These are phyloP conservation scores for Fusarium nodosum DNA, from an alignment of 2,329 filamentous ascomycete species.

Conservation along the genomic window DNA sequence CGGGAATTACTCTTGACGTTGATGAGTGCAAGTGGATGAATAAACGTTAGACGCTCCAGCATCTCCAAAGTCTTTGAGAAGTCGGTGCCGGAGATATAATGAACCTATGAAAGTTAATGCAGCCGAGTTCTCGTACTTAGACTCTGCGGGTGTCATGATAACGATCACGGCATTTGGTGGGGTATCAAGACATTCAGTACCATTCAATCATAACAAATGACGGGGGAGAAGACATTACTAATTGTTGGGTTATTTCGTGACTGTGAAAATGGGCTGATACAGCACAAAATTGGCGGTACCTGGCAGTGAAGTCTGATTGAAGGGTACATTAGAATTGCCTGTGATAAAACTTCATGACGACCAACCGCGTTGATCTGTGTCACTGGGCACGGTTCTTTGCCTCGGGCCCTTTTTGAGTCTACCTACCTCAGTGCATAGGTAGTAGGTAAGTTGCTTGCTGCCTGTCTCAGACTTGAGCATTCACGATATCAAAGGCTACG, in stretches of 20 bases:
- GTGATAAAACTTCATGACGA: slow-evolving; percentile 15
- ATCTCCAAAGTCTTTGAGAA: neutral
- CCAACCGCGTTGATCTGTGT: slow-evolving; percentile 19
- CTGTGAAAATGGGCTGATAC: neutral
- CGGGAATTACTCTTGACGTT: neutral
- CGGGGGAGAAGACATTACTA: slow-evolving; percentile 1
- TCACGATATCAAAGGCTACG: neutral
- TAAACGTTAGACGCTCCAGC: neutral
- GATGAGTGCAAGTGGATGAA: neutral
- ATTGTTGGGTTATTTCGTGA: neutral
- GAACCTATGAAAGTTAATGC: neutral
- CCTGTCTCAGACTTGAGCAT: neutral
- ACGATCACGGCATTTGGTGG: slow-evolving; percentile 30
- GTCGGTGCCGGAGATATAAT: neutral
- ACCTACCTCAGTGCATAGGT: neutral
- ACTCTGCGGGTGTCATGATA: slow-evolving; percentile 34
- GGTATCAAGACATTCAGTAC: slow-evolving; percentile 31
- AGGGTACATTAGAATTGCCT: neutral
- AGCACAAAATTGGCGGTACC: neutral
- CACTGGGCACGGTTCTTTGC: slow-evolving; percentile 19
- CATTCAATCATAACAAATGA: slow-evolving; percentile 22
- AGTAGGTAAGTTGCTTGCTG: neutral
- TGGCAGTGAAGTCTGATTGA: neutral
- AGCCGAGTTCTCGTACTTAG: slow-evolving; percentile 6
- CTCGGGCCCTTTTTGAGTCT: slow-evolving; percentile 11